Evolutionary conservation across 2,329 filamentous ascomycete species (phyloP), one percentile per base, ranked within the genome.

Genomic region (Neopestalotiopsis sp.): DNA sequence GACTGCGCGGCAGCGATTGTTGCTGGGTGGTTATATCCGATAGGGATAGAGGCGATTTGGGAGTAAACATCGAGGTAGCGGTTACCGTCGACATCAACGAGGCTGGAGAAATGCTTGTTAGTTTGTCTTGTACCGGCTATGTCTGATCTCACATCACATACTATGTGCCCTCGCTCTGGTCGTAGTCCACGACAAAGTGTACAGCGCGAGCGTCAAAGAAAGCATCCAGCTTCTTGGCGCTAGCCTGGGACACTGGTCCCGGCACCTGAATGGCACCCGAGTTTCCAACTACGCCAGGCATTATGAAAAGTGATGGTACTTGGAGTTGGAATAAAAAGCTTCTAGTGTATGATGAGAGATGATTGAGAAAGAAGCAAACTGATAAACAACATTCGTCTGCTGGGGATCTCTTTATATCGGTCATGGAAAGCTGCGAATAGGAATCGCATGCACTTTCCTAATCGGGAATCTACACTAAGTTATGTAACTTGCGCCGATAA

Each of bases 11-110:
- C 90, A 74, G 89, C 85, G 73, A 89, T 84, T 71, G 97, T 88
- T 72, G 86, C 82, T 5, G 93, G 91, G 84, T 97, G 97, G 87
- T 95, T 97, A 88, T 97, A 97, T 70, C 94, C 94, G 62, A 97
- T 86, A 3, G 94, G 93, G 75, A 97, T 97, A 56, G 94, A 97
- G 71, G 94, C 94, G 77, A 97, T 97, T 82, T 97, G 94, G 63
- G 94, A 93, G 78, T 95, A 95, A 69, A 66, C 64, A 57, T 66
- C 64, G 28, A 66, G 64, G 70, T 82, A 81, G 49, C 81, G 78
- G 78, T 86, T 86, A 74, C 84, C 84, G 70, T 86, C 84, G 65
- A 82, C 81, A 73, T 86, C 84, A 66, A 83, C 81, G 70, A 86
- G 83, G 76, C 78, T 80, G 20, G 12, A 56, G 2, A 4, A 2